phyloP scores from a whole-genome alignment of 257 asterid species.

The Verbascum thapsus region DNA sequence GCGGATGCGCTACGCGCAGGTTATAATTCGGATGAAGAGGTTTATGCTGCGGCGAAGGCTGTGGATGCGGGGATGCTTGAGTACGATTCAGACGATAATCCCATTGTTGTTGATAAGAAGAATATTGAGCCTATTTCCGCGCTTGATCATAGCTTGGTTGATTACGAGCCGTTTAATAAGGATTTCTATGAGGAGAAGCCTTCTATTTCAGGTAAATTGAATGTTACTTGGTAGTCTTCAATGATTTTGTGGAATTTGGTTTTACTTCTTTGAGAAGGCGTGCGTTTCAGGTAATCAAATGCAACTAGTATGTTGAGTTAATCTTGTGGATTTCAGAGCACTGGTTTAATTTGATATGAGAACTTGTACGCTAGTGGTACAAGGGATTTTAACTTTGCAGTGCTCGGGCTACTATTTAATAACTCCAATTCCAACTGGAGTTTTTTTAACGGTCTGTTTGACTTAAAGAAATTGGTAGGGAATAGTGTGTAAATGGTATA shows the following conservation, averaged over 20 bases:
- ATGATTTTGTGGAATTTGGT: background rate
- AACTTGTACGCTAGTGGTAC: background rate
- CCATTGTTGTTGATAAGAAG: constrained; percentile 78
- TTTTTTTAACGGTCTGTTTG: too few species aligned
- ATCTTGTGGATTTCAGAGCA: background rate
- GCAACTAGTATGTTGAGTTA: background rate
- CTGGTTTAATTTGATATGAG: background rate
- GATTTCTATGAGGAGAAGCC: constrained; percentile 91
- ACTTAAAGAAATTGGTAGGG: too few species aligned
- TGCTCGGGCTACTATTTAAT: background rate
- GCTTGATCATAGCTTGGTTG: constrained; percentile 73
- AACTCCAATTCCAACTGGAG: background rate
- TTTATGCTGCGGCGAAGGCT: constrained; percentile 98
- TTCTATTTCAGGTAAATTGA: constrained; percentile 78
- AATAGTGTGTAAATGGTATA: background rate
- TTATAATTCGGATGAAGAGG: constrained; percentile 97
- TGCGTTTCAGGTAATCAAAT: background rate
- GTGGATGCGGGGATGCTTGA: constrained; percentile 90
- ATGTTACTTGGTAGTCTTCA: background rate
- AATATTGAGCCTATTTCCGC: constrained; percentile 89
- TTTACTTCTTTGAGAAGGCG: constrained; percentile 4
- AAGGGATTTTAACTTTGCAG: background rate
- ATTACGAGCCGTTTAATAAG: constrained; percentile 82
- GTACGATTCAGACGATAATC: constrained; percentile 94
- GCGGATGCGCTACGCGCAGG: constrained; percentile 95